Evolutionary conservation across 306 rosid species (phyloP), one percentile per base, ranked within the genome.

Genomic region (Adenanthera pavonina): DNA sequence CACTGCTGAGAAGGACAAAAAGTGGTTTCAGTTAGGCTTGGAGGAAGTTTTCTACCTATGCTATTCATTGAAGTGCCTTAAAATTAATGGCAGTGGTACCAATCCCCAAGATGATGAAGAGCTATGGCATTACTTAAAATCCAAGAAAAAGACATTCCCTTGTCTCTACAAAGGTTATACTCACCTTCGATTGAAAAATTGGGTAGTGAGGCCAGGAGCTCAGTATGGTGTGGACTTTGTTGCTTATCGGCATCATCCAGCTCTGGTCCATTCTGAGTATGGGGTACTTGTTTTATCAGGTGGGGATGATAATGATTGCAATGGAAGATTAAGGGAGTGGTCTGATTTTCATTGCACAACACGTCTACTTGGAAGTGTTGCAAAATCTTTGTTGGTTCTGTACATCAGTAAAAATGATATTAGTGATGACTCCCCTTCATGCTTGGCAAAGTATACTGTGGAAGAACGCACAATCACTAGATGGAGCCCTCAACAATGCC

Each of bases 31-130:
- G 66, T 77, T 90, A 66, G 89, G 88, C 36, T 60, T 84, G 49
- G 98, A 94, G 76, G 98, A 92, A 86, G 97, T 97, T 56, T 92
- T 90, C 77, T 90, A 82, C 83, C 89, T 92, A n/a, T 82, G 76
- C 33, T 67, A 81, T 74, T 84, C 92, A n/a, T 79, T 94, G 69
- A 90, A 88, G 46, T 94, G 97, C 89, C 88, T 90, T 54, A 86
- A 62, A 72, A 88, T 94, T 34, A 76, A 66, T 15, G 84, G 74
- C 43, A 82, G 73, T 51, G 72, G 75, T 33, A 49, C 48, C 14
- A 49, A 43, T 52, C 75, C 83, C 66, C 76, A n/a, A 78, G 83
- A 65, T 41, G 84, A 84, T 71, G 86, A 85, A 66, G 89, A 89
- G 57, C 76, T 92, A 36, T 89, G 95, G 95, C 85, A 38, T 73